A percentile compares a stretch with the other conserved stretches of the same genome.
Evolutionary conservation across 2,329 filamentous ascomycete species (phyloP).

Genomic region (Fusarium sp.): DNA sequence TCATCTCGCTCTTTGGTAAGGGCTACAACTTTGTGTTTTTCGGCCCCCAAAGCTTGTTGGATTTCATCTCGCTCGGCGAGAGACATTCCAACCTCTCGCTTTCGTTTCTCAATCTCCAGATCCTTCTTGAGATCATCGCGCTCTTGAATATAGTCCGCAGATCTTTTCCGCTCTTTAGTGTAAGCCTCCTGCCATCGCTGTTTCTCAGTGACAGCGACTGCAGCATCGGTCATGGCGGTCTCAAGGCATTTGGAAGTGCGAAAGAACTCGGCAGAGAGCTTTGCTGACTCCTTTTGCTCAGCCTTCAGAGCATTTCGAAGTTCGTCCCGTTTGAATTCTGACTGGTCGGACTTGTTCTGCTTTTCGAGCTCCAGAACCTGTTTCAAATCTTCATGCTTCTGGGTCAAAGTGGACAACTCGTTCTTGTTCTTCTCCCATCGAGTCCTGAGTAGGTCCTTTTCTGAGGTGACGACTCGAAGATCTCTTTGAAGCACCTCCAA

Average conservation of each 20-base stretch:
- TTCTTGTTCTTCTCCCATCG: neutral
- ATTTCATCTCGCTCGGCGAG: neutral
- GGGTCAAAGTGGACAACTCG: neutral
- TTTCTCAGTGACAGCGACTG: neutral
- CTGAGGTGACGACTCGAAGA: neutral
- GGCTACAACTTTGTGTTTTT: neutral
- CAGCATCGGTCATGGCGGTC: neutral
- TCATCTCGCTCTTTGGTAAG: neutral
- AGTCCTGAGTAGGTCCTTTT: neutral
- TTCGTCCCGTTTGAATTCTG: neutral
- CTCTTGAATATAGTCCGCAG: neutral
- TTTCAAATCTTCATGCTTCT: neutral
- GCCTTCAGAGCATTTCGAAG: neutral
- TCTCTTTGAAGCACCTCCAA: neutral
- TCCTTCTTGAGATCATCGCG: neutral
- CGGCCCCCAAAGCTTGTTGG: neutral
- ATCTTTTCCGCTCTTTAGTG: neutral
- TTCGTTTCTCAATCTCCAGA: neutral
- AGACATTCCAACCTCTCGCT: neutral
- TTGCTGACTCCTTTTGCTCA: neutral
- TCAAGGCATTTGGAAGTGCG: neutral
- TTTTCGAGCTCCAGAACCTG: neutral
- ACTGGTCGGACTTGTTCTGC: neutral
- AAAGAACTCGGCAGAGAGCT: neutral
- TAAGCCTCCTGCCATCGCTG: neutral